phyloP scores from a whole-genome alignment of 2,329 filamentous ascomycete species.

The Fusarium clavum region DNA sequence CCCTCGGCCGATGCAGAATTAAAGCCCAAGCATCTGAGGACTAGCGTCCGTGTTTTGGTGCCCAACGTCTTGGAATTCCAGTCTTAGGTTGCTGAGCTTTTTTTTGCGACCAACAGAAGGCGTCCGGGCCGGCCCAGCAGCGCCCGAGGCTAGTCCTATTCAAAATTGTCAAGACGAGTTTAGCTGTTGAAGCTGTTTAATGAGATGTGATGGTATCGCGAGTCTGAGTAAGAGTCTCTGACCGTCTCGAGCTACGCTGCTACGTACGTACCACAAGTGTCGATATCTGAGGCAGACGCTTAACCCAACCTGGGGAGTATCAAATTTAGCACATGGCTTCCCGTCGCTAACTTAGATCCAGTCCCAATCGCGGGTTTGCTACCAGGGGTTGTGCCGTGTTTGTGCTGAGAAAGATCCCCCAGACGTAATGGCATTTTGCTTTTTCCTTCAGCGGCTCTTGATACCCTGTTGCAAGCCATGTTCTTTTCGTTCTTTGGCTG shows the following conservation, averaged over 20 bases:
- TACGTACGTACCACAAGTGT: conserved; percentile 20
- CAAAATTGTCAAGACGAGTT: conserved; percentile 30
- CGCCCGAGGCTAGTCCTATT: conserved; percentile 40
- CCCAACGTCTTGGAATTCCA: conserved; percentile 41
- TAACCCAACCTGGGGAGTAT: conserved; percentile 20
- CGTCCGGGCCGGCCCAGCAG: conserved; percentile 45
- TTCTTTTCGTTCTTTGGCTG: conserved; percentile 26
- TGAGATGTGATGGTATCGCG: conserved; percentile 15
- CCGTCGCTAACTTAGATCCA: conserved; percentile 36
- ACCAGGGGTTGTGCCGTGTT: conserved; percentile 28
- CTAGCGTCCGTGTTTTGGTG: conserved; percentile 46
- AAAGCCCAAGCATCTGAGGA: conserved; percentile 35
- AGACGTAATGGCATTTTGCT: conserved; percentile 31
- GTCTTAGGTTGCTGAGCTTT: conserved; percentile 34
- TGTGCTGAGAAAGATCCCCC: conserved; percentile 26
- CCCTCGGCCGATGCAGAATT: conserved; percentile 43
- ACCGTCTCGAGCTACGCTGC: conserved; percentile 11
- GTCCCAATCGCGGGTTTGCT: conserved; percentile 2
- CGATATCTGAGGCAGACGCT: conserved; percentile 25
- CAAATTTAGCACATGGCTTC: conserved; percentile 42
- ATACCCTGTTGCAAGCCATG: conserved; percentile 19
- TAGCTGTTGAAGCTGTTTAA: conserved; percentile 21
- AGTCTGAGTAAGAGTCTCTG: conserved; percentile 23
- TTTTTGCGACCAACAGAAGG: conserved; percentile 29
- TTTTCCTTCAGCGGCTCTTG: conserved; percentile 27